phyloP scores from a whole-genome alignment of 305 asterid species.

The Fraxinus dipetala region DNA sequence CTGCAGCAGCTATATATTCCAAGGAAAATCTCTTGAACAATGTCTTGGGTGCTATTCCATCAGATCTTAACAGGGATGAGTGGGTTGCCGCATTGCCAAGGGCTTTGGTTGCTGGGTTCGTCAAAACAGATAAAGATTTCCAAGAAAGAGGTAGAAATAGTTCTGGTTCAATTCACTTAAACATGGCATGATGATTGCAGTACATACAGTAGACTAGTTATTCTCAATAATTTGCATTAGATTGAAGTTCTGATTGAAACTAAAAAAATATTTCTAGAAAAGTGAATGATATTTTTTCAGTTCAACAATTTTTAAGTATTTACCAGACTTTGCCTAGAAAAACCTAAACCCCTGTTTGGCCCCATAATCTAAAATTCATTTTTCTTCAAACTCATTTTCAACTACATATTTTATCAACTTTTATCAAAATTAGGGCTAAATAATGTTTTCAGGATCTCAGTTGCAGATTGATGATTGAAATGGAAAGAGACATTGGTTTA shows the following conservation, averaged over 20 bases:
- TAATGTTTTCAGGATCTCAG: not conserved
- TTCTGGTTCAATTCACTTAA: not conserved
- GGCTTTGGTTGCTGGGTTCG: constrained; percentile 94
- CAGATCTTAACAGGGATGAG: constrained; percentile 78
- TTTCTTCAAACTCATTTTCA: not conserved
- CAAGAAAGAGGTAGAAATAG: constrained; percentile 67
- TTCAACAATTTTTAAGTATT: not conserved
- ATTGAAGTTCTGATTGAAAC: not conserved
- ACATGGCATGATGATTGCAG: not conserved
- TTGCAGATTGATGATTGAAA: not conserved
- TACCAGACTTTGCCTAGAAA: not conserved
- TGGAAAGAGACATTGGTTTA: constrained; percentile 5
- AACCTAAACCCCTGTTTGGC: not conserved
- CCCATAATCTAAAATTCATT: no score
- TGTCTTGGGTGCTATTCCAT: constrained; percentile 75
- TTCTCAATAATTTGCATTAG: constrained; percentile 1
- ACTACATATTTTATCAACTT: not conserved
- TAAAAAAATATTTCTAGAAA: not conserved
- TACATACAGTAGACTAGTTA: not conserved
- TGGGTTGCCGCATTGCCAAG: constrained; percentile 84
- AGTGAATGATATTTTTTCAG: not conserved
- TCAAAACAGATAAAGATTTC: constrained; percentile 90
- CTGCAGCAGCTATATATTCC: constrained; percentile 89
- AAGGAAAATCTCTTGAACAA: constrained; percentile 84
- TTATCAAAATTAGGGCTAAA: not conserved